Conservation (phyloP, 495 filamentous ascomycete genomes). For the Viridothelium virens region DNA sequence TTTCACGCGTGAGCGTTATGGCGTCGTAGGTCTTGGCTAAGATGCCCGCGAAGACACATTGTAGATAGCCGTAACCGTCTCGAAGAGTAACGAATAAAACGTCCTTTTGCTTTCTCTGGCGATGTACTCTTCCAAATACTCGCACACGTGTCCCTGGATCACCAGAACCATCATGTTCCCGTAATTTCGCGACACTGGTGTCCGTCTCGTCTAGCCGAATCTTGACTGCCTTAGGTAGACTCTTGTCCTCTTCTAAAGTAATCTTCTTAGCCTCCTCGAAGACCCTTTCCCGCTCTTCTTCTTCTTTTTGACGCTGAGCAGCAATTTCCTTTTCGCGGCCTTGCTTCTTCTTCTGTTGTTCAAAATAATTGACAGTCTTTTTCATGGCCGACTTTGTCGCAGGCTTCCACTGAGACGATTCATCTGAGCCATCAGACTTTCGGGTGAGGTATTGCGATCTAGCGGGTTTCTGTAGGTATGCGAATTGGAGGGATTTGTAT, state of each 20-base stretch:
- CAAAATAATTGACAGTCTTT: constrained; percentile 66
- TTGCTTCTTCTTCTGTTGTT: constrained; percentile 45
- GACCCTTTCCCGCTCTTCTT: constrained; percentile 54
- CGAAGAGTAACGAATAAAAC: constrained; percentile 78
- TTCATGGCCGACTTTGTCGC: constrained; percentile 76
- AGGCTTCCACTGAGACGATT: constrained; percentile 61
- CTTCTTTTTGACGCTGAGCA: constrained; percentile 63
- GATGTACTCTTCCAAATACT: constrained; percentile 79
- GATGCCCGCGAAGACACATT: constrained; percentile 77
- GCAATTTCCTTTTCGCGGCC: constrained; percentile 44
- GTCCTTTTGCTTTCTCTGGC: constrained; percentile 76
- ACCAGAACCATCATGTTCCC: constrained; percentile 23
- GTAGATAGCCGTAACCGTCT: constrained; percentile 84
- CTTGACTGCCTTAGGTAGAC: constrained; percentile 67
- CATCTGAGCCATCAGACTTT: constrained; percentile 60
- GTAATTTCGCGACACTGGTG: constrained; percentile 34
- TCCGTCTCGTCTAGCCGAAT: constrained; percentile 59
- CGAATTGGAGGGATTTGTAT: constrained; percentile 72
- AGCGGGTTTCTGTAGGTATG: constrained; percentile 60
- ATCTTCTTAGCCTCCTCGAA: constrained; percentile 88
- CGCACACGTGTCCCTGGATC: constrained; percentile 68
- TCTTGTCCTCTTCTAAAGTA: constrained; percentile 67
- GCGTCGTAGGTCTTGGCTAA: constrained; percentile 90
- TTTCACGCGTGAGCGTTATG: constrained; percentile 78
- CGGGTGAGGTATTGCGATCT: constrained; percentile 57